Evolutionary conservation across 495 filamentous ascomycete species (phyloP).

Genomic region (Extremus antarcticus): DNA sequence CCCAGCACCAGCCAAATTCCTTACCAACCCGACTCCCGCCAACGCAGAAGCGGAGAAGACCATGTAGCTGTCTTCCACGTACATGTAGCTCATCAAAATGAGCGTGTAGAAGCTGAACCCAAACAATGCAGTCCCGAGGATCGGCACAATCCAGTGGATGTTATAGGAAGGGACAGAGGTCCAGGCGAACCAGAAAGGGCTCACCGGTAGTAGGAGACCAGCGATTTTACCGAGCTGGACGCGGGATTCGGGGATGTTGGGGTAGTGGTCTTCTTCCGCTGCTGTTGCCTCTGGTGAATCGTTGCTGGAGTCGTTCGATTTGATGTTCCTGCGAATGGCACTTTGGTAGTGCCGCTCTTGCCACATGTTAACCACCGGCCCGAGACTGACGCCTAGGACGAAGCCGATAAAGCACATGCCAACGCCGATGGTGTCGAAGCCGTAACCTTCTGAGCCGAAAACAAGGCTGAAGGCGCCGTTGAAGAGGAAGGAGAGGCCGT

Average conservation of each 20-base stretch:
- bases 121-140: constrained; percentile 36
- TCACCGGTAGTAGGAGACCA: constrained; percentile 19
- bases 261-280: not conserved
- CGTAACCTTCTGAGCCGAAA: constrained; percentile 36
- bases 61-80: constrained; percentile 26
- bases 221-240: constrained; percentile 24
- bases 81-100: constrained; percentile 27
- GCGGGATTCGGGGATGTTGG: constrained; percentile 21
- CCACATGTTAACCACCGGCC: not conserved
- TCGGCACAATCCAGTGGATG: constrained; percentile 39
- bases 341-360: not conserved
- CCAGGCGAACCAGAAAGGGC: constrained; percentile 30
- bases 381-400: constrained; percentile 4
- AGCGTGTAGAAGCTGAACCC: constrained; percentile 32
- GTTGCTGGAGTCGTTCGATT: constrained; percentile 3
- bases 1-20: constrained; percentile 36
- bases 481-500: constrained; percentile 31
- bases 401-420: constrained; percentile 21
- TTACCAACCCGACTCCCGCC: constrained; percentile 34
- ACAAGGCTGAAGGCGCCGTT: constrained; percentile 38
- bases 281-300: constrained; percentile 5
- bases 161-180: constrained; percentile 31
- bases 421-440: constrained; percentile 28
- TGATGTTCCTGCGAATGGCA: not conserved
- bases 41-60: constrained; percentile 33